Evolutionary conservation across 371 early-diverging fungal genomes (phyloP).

Genomic region (Synchytrium microbalum): DNA sequence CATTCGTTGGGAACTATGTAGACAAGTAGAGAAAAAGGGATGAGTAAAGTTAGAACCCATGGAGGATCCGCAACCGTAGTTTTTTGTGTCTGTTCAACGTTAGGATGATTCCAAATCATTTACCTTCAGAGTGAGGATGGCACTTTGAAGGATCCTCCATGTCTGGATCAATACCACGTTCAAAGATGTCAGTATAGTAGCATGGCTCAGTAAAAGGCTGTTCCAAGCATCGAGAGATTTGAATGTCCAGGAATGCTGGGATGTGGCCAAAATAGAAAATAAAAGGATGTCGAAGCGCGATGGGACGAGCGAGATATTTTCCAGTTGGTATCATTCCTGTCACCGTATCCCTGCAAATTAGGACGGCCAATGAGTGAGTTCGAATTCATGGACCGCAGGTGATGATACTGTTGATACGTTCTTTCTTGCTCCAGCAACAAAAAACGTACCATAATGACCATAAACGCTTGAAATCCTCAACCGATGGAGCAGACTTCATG

Average conservation of each 20-base stretch:
- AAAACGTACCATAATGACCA: conserved; percentile 62
- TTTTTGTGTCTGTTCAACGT: too few relatives aligned
- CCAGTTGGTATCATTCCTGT: too few relatives aligned
- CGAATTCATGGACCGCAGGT: not conserved
- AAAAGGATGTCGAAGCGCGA: conserved; percentile 77
- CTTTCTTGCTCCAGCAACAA: not conserved
- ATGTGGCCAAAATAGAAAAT: conserved; percentile 88
- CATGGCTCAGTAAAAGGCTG: conserved; percentile 53
- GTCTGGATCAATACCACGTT: conserved; percentile 90
- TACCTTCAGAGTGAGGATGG: conserved; percentile 62
- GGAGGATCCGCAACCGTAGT: too few relatives aligned
- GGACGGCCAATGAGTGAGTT: not conserved
- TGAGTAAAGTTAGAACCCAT: too few relatives aligned
- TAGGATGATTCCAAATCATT: not conserved
- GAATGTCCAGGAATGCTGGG: conserved; percentile 80
- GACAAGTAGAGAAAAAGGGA: too few relatives aligned
- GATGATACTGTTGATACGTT: not conserved
- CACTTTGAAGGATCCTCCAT: conserved; percentile 69
- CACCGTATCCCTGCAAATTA: conserved; percentile 48
- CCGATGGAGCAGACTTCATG: conserved; percentile 33
- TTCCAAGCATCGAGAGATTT: conserved; percentile 51
- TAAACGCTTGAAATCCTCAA: conserved; percentile 64
- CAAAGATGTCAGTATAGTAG: conserved; percentile 67
- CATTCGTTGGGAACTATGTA: conserved; percentile 57
- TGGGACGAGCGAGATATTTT: conserved; percentile 65